A percentile compares a stretch with the other conserved stretches of the same genome.
Conservation (phyloP, 2,329 filamentous ascomycete species). For the Cordyceps sp. region DNA sequence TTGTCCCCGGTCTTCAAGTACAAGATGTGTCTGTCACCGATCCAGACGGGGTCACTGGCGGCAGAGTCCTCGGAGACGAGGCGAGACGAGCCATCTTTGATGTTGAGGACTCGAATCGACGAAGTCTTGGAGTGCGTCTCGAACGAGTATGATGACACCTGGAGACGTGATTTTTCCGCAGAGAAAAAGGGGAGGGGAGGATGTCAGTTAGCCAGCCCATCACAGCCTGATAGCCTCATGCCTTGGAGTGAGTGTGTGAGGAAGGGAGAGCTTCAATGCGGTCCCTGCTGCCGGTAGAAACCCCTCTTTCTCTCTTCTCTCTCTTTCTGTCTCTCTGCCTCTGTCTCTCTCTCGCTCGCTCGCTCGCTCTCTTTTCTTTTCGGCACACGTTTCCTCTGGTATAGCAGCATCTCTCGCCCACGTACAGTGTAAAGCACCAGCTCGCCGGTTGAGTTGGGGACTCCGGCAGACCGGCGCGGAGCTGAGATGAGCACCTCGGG, state of each 20-base stretch:
- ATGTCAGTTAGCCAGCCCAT: no score
- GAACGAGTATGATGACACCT: conserved; percentile 66
- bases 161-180: no score
- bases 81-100: conserved; percentile 47
- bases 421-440: conserved; percentile 47
- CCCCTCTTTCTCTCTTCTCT: no score
- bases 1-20: conserved; percentile 34
- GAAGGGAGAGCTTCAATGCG: no score
- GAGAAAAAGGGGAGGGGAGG: no score
- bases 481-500: conserved; percentile 63
- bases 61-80: conserved; percentile 47
- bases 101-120: conserved; percentile 56
- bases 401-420: no score
- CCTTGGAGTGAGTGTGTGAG: no score
- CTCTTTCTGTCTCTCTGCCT: no score
- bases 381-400: no score
- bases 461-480: conserved; percentile 51
- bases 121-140: conserved; percentile 50
- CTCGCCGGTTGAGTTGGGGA: conserved; percentile 52
- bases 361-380: no score
- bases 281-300: no score
- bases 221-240: no score
- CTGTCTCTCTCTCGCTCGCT: background rate
- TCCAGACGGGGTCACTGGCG: conserved; percentile 60
- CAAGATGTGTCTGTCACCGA: conserved; percentile 47